Percentiles rank a stretch among this genome's conserved stretches.
These are phyloP conservation scores for Alternaria ethzedia DNA, from an alignment of 2,329 filamentous ascomycete species.

Conservation along the genomic window DNA sequence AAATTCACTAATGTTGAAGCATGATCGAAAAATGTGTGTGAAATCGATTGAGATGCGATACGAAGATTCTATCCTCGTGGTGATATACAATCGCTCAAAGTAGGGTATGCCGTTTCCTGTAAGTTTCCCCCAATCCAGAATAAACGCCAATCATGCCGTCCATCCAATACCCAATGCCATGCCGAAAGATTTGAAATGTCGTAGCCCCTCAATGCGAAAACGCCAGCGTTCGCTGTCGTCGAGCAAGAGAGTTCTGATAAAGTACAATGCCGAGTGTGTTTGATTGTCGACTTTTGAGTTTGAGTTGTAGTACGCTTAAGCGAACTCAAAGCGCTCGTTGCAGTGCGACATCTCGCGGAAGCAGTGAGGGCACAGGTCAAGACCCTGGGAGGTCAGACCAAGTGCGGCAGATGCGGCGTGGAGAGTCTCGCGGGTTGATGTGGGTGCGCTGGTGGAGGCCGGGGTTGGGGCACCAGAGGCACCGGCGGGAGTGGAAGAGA, in stretches of 20 bases:
- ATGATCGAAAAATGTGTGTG: background rate
- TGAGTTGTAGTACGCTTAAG: slow-evolving; percentile 4
- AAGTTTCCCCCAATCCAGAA: background rate
- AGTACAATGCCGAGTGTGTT: background rate
- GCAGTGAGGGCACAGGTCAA: slow-evolving; percentile 37
- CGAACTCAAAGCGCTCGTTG: slow-evolving; percentile 34
- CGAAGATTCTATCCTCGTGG: background rate
- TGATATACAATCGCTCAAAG: slow-evolving; percentile 2
- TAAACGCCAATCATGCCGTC: slow-evolving; percentile 1
- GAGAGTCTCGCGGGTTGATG: slow-evolving; percentile 29
- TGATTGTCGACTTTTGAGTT: background rate
- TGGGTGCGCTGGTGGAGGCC: slow-evolving; percentile 16
- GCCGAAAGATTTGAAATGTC: background rate
- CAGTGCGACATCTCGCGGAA: slow-evolving; percentile 36
- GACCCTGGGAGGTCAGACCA: slow-evolving; percentile 23
- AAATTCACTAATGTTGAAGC: background rate
- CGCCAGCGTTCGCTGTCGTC: background rate
- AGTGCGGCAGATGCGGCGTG: slow-evolving; percentile 29
- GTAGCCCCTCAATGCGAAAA: background rate
- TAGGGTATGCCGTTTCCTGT: slow-evolving; percentile 4
- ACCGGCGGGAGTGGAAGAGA: slow-evolving; percentile 32
- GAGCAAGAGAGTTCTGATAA: background rate
- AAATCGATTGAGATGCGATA: slow-evolving; percentile 8
- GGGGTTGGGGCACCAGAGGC: slow-evolving; percentile 30
- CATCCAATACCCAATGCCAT: background rate